These are phyloP conservation scores for Azolla pinnata DNA, from an alignment of 75 land plant genomes.

Conservation along the genomic window DNA sequence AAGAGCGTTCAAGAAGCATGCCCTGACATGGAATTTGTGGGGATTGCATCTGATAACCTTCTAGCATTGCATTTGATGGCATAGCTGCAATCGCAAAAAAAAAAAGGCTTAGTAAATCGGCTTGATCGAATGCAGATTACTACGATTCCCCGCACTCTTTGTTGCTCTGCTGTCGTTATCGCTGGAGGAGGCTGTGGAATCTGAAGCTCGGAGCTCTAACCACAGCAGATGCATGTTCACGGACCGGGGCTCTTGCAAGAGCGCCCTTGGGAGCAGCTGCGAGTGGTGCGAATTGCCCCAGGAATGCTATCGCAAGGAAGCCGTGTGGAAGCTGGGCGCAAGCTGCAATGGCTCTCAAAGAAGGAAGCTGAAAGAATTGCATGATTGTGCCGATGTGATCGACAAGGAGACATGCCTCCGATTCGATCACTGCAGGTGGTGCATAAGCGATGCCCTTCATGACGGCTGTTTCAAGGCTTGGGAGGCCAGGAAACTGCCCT, in stretches of 20 bases:
- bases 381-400: conserved; percentile 2
- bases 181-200: too few species aligned
- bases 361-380: neutral
- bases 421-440: conserved; percentile 10
- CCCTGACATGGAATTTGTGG: too few species aligned
- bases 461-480: conserved; percentile 10
- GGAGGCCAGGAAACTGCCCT: conserved; percentile 6
- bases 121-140: too few species aligned
- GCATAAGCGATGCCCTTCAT: conserved; percentile 9
- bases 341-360: conserved; percentile 6
- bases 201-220: too few species aligned
- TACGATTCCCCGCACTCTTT: too few species aligned
- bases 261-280: neutral
- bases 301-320: neutral
- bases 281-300: conserved; percentile 8
- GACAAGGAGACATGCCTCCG: neutral
- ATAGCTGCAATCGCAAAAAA: too few species aligned
- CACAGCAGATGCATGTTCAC: neutral
- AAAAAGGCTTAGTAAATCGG: too few species aligned
- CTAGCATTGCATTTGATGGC: too few species aligned
- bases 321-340: neutral
- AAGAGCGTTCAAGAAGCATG: too few species aligned
- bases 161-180: too few species aligned
- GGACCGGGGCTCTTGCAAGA: neutral
- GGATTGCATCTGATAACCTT: too few species aligned